These are phyloP conservation scores for Amniculicola lignicola DNA, from an alignment of 495 filamentous ascomycete genomes.

Conservation along the genomic window DNA sequence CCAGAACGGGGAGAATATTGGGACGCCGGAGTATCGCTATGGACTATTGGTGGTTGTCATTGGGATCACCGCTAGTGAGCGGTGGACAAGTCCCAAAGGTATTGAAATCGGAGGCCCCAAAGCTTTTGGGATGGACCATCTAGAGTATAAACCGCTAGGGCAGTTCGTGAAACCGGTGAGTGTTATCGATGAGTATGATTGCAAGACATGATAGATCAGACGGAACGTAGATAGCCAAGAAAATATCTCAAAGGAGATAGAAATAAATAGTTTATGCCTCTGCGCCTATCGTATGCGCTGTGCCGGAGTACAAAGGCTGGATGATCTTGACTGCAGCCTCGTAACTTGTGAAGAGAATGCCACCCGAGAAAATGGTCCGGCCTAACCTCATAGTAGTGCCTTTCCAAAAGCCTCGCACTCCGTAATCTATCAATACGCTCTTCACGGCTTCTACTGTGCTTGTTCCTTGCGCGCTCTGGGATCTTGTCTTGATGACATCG, in stretches of 20 bases:
- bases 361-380: slow-evolving; percentile 60
- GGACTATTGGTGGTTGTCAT: slow-evolving; percentile 50
- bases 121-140: slow-evolving; percentile 51
- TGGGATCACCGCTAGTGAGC: slow-evolving; percentile 51
- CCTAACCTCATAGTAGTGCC: slow-evolving; percentile 66
- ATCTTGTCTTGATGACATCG: slow-evolving; percentile 64
- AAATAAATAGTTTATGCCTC: slow-evolving; percentile 13
- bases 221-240: not conserved
- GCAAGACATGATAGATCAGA: slow-evolving; percentile 1
- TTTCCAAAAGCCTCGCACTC: slow-evolving; percentile 60
- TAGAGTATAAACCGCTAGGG: slow-evolving; percentile 50
- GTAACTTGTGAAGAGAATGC: slow-evolving; percentile 64
- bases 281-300: slow-evolving; percentile 7
- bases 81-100: slow-evolving; percentile 54
- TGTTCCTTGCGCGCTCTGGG: slow-evolving; percentile 55
- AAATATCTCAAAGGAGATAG: not conserved
- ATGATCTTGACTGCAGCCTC: slow-evolving; percentile 49
- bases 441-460: slow-evolving; percentile 53
- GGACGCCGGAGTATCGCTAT: slow-evolving; percentile 60
- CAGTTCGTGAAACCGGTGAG: slow-evolving; percentile 50
- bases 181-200: slow-evolving; percentile 52
- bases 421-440: slow-evolving; percentile 53
- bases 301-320: slow-evolving; percentile 20
- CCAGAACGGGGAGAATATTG: slow-evolving; percentile 57
- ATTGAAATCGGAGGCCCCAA: slow-evolving; percentile 53